Base-by-base conservation (phyloP, 148 eudicot genomes). In the Chenopodium suecicum region DNA sequence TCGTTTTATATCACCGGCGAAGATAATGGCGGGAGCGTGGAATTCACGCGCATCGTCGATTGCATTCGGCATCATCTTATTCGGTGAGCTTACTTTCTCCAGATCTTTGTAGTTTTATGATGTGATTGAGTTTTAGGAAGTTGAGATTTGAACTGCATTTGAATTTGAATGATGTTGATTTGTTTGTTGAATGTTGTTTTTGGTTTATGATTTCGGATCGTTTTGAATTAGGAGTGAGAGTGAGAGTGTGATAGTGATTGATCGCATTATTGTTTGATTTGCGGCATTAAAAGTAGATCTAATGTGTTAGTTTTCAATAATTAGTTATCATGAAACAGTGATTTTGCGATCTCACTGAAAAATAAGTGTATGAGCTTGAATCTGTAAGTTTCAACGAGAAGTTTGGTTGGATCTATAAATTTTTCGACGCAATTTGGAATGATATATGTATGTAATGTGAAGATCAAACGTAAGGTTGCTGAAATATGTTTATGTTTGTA, bases 11-110 rank as follows among this genome's bases (percentile, higher is more conserved):
- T 25, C 17, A 1, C 71, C 44, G 47, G 25, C 17, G 70, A 23
- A 1, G 48, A n/a, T 32, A 75, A 89, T 88, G 92, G 89, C 77
- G 64, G 86, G 83, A 64, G 88, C 91, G 85, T 84, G 84, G 82
- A 86, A 84, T 64, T 22, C 85, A 75, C 87, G 90, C 87, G 83
- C 84, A 9, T 91, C 92, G 31, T 80, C 79, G 76, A 66, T 83
- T 54, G 84, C 86, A 3, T 76, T 87, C 0, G 97, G 78, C 54
- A 84, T 91, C 86, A 73, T 92, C 25, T 67, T 92, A 23, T 81
- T 84, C 74, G 97, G 97, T 92, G 69, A 87, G 85, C 74, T 66
- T 54, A 7, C 29, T 4, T 7, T 65, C 50, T 31, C 48, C 23
- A 48, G 78, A 83, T 81, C 80, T 64, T 31, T 44, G 75, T 17